A percentile compares a stretch with the other conserved stretches of the same genome.
phyloP scores from a whole-genome alignment of 139 green algal species.

The Volvox reticuliferus region DNA sequence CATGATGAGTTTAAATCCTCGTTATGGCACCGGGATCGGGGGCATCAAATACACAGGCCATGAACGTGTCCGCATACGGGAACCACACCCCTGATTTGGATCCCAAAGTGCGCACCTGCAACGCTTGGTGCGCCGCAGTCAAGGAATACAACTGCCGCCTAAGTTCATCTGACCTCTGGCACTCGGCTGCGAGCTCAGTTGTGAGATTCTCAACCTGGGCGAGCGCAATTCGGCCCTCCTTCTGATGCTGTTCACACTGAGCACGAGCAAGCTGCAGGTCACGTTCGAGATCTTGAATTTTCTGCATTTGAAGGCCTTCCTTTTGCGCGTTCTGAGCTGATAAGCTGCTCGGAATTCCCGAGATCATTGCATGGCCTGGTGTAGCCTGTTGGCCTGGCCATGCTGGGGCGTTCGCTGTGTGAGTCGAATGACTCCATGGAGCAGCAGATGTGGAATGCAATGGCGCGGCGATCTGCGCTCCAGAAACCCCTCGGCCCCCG shows the following conservation, averaged over 20 bases:
- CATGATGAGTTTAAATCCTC: too few species aligned
- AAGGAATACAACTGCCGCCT: not conserved
- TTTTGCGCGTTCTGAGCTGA: not conserved
- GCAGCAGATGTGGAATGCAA: not conserved
- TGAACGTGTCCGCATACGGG: too few species aligned
- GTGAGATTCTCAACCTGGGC: not conserved
- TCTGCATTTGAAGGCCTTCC: not conserved
- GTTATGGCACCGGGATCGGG: too few species aligned
- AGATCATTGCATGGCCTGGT: not conserved
- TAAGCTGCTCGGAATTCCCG: not conserved
- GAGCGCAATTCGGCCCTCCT: not conserved
- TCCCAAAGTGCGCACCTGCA: slow-evolving; percentile 9
- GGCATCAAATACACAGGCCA: too few species aligned
- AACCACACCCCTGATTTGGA: too few species aligned
- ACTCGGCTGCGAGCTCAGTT: not conserved
- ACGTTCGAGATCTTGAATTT: not conserved
- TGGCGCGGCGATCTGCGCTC: not conserved
- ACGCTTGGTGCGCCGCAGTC: not conserved
- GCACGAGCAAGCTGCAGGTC: not conserved
- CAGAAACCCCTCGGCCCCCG: not conserved
- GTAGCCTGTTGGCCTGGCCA: not conserved
- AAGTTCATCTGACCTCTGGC: not conserved
- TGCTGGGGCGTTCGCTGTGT: not conserved
- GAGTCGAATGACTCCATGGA: not conserved
- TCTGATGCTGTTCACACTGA: not conserved